Evolutionary conservation across 202 grass and related monocot genomes (phyloP).

Genomic region (Setaria viridis): DNA sequence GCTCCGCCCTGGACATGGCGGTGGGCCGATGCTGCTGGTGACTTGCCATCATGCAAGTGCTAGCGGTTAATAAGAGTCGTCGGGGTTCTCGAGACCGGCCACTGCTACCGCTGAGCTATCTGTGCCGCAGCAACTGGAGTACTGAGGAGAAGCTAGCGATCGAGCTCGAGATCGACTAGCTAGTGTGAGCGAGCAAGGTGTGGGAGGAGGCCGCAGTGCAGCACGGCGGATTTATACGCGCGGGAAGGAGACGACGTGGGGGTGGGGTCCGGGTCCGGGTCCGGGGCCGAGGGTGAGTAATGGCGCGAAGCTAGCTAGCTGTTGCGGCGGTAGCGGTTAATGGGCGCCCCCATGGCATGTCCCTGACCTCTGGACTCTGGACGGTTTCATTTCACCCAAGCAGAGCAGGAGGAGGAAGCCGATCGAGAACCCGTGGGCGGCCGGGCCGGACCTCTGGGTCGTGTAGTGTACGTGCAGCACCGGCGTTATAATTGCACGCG

Average conservation of each 20-base stretch:
- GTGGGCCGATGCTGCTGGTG: neutral
- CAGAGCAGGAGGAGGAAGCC: too few species aligned
- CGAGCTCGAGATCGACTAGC: neutral
- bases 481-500: neutral
- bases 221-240: conserved; percentile 53
- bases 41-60: neutral
- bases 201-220: neutral
- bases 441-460: neutral
- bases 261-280: neutral
- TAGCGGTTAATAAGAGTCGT: neutral
- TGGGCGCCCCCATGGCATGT: conserved; percentile 24
- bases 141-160: neutral
- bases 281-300: neutral
- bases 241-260: neutral
- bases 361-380: neutral
- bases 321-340: conserved; percentile 52
- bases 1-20: conserved; percentile 55
- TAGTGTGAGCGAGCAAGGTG: neutral
- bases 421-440: too few species aligned
- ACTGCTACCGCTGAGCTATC: neutral
- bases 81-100: neutral
- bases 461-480: neutral
- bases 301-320: conserved; percentile 34
- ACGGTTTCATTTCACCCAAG: neutral
- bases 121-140: neutral